These are phyloP conservation scores for Picea glauca DNA, from an alignment of 75 land plant species.

Conservation along the genomic window DNA sequence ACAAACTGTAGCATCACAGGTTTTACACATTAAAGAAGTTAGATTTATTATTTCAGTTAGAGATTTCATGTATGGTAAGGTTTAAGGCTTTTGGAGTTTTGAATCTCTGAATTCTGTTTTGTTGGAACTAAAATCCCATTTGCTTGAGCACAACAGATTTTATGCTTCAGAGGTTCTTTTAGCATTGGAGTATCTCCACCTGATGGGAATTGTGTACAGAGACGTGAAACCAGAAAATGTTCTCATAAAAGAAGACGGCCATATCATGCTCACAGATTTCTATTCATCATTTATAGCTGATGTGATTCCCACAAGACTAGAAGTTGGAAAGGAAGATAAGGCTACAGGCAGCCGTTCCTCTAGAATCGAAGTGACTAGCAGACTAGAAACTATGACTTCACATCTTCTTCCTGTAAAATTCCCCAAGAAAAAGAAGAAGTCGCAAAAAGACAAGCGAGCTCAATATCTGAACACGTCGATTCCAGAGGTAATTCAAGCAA, in stretches of 20 bases:
- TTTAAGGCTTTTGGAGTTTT: not conserved
- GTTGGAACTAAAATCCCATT: not conserved
- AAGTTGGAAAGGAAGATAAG: not conserved
- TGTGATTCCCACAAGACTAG: not conserved
- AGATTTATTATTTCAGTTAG: not conserved
- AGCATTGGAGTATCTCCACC: constrained; percentile 26
- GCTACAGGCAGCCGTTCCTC: not conserved
- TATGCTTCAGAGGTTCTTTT: constrained; percentile 24
- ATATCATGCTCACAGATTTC: constrained; percentile 23
- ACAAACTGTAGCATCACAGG: not conserved
- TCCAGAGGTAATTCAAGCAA: constrained; percentile 18
- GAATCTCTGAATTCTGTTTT: not conserved
- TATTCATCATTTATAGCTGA: constrained; percentile 1
- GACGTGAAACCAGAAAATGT: constrained; percentile 32
- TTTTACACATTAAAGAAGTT: not conserved
- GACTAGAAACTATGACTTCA: not conserved
- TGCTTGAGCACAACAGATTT: not conserved
- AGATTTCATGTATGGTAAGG: not conserved
- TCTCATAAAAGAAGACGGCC: constrained; percentile 23
- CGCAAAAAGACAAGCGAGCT: not conserved
- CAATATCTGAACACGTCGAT: not conserved
- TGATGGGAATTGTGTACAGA: constrained; percentile 30
- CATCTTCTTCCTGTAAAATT: not conserved
- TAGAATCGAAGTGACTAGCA: not conserved
- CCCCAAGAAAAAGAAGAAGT: too few species aligned